Percentiles rank a stretch among this genome's conserved stretches.
phyloP scores from a whole-genome alignment of 2,329 filamentous ascomycete species.

The Sordariomycetes sp. region DNA sequence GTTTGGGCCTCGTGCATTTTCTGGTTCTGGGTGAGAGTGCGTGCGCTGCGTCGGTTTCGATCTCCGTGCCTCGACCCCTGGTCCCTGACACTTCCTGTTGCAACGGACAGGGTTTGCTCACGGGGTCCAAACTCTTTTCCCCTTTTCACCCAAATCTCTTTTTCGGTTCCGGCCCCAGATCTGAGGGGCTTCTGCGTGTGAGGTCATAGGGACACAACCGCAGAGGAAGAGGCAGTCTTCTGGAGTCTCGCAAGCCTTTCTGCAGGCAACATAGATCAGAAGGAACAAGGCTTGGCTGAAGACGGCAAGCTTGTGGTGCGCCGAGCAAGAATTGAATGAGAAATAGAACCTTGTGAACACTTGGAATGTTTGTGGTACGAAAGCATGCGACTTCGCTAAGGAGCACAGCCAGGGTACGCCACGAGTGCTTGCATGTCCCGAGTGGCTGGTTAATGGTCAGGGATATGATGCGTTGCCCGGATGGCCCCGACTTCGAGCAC shows the following conservation, averaged over 20 bases:
- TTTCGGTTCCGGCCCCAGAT: background rate
- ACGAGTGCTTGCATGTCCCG: no score
- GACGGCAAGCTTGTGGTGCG: no score
- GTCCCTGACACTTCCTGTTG: conserved; percentile 3
- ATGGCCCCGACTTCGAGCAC: no score
- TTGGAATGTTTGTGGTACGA: background rate
- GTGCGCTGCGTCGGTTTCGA: conserved; percentile 5
- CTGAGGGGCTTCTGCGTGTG: background rate
- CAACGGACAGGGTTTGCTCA: conserved; percentile 1
- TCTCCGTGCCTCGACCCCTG: conserved; percentile 5
- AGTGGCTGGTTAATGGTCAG: no score
- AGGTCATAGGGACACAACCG: no score
- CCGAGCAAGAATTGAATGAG: background rate
- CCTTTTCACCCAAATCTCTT: background rate
- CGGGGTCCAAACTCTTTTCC: background rate
- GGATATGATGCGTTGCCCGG: no score
- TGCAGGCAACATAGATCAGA: no score
- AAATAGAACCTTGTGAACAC: background rate
- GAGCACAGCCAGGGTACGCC: no score
- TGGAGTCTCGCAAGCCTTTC: no score
- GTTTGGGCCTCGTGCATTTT: conserved; percentile 2
- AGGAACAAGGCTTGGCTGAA: no score
- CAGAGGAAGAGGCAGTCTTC: no score
- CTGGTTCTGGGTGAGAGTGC: conserved; percentile 2
- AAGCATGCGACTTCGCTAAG: no score